Base-by-base conservation (phyloP, 2,329 filamentous ascomycete species). In the Xylaria sp. region DNA sequence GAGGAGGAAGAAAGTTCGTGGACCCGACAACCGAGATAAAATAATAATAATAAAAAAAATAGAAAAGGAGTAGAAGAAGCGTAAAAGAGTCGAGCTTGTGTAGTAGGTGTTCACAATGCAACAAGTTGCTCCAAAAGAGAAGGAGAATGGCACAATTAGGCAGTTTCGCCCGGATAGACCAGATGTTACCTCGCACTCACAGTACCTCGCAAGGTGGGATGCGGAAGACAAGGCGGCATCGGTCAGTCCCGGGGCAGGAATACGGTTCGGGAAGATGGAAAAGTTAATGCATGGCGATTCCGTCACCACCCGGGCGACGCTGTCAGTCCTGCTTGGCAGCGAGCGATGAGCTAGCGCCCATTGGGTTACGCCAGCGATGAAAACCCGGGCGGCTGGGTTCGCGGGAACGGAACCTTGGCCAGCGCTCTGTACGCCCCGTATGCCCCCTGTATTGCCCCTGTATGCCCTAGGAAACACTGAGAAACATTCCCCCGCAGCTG, bases 261-360 rank as follows among this genome's bases (percentile, higher is more conserved):
- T 27, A 50, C 64, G 59, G 64, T 62, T 63, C 65, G 65, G 66
- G 60, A 61, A 67, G 55, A 61, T 57, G 55, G 60, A 64, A 68
- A 69, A 61, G 66, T 70, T 72, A 66, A 72, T 75, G 74, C 72
- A 74, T 48, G 65, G 50, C 66, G 64, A 74, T 77, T 77, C 74
- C 75, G 75, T 77, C 75, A 76, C 73, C 69, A 71, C 69, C 74
- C 74, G 73, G 73, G 58, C 30, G 45, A 42, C 39, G 24, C 51
- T 61, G 47, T 34, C 45, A 54, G 42, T 39, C 34, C 30, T 54
- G 53, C 64, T 62, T 61, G 53, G 51, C 65, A n/a, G 61, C 39
- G n/a, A 62, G 54, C 19, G 8, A 36, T 17, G 32, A 7, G 67
- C 71, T 70, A 71, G 70, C 70, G 71, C 70, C 68, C 19, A 48